Base-by-base conservation (phyloP, 176 grass and related monocot species). In the Tillandsia leiboldiana region DNA sequence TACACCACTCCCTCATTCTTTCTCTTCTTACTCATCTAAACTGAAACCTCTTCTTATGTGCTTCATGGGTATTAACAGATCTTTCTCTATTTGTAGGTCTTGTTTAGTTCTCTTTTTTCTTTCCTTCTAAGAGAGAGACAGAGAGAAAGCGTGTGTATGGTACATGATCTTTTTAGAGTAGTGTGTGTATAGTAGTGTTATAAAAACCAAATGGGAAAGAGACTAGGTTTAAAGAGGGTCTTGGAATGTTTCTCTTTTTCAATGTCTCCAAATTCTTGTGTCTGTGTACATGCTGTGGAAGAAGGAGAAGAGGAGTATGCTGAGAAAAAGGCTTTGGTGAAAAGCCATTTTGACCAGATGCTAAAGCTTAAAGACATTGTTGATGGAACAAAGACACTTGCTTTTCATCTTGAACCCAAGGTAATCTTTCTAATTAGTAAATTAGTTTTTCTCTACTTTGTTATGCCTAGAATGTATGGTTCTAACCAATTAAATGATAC, bases 351-450 rank as follows among this genome's bases (percentile, higher is more conserved):
- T 76, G 73, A 90, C 12, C 89, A 99, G 79, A 75, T 99, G 63
- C 28, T 84, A n/a, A 93, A 99, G 75, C 69, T 94, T 65, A 86
- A 57, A 79, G 87, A 90, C 2, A 65, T 85, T 15, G 79, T 80
- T 52, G 87, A 72, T 12, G 90, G 84, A 53, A 79, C 63, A 26
- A 93, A 82, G 82, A 99, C 84, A 10, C 89, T 99, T 9, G 90
- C 90, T 53, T 99, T 94, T 79, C 94, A 93, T 79, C 74, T 99
- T 0, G 89, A 99, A 66, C 94, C 94, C 13, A 99, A 99, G 94
- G 93, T 90, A 77, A 69, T 3, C 5, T 15, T 12, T 52, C 11
- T 10, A 20, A 20, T 20, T 14, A 8, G 50, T 63, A 3, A 53
- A 28, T 51, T 49, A 53, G 63, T 49, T 67, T 67, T 4, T 78